Evolutionary conservation across 2,329 filamentous ascomycete genomes (phyloP), one percentile per base, ranked within the genome.

Genomic region (Pyricularia grisea): DNA sequence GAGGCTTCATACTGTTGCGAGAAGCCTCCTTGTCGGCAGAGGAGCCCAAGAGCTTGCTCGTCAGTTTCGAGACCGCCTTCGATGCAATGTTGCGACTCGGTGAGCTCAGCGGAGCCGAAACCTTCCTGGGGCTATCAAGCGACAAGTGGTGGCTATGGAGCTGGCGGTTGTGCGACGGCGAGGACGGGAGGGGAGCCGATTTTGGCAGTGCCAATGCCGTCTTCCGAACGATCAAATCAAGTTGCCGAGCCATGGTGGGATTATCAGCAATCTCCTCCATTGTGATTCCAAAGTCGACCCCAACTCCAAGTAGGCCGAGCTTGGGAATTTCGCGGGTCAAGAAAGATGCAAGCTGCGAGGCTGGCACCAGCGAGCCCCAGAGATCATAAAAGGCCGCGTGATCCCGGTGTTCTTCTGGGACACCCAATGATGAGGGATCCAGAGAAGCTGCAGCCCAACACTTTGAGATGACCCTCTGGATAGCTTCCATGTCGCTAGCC

Each of bases 381-480:
- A 85, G 78, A 65, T 84, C 80, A 73, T 82, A 86, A 74, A 86
- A 86, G 0, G 82, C 79, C 0, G 82, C 80, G 1, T 79, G 79
- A 42, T 81, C 79, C 4, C 83, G 75, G 63, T 82, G 77, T 0
- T 75, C 74, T n/a, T 81, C 77, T 0, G 82, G 76, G 0, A 84
- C 77, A 10, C 78, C 78, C 2, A 81, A 73, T 0, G 75, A 71
- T 0, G 78, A 72, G 0, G 81, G 78, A 31, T 81, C 78, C 6
- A 86, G 77, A 10, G 67, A 64, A 3, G 82, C 75, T 2, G 79
- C 74, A 1, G 79, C 76, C 84, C 84, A 86, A 0, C 80, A 79
- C 0, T 77, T 73, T 0, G 78, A 74, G 68, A 86, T 81, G 28
- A 79, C 74, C 0, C 75, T 74, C 68, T 84, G 80, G 3, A 85